phyloP scores from a whole-genome alignment of 306 rosid species.

The Astragalus glycyphyllos region DNA sequence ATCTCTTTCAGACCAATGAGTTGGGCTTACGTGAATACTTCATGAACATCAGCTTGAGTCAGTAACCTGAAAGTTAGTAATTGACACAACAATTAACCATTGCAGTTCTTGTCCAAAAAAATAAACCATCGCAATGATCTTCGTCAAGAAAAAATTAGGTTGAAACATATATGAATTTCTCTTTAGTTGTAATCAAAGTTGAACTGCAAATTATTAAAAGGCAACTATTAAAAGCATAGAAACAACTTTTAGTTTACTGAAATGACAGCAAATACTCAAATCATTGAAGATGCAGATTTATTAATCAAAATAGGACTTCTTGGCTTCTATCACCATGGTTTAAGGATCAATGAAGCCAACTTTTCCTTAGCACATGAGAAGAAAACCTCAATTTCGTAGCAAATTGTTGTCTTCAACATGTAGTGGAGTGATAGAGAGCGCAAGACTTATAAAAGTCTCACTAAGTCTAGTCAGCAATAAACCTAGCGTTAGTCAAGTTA shows the following conservation, averaged over 20 bases:
- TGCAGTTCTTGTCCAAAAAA: not conserved
- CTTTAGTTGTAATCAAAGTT: not conserved
- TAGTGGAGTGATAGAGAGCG: too few species aligned
- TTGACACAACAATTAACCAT: conserved; percentile 38
- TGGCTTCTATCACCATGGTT: conserved; percentile 17
- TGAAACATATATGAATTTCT: not conserved
- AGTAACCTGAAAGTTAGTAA: conserved; percentile 50
- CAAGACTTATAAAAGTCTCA: too few species aligned
- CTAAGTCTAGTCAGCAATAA: too few species aligned
- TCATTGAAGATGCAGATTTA: conserved; percentile 6
- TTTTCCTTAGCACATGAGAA: too few species aligned
- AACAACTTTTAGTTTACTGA: not conserved
- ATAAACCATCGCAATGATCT: too few species aligned
- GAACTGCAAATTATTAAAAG: too few species aligned
- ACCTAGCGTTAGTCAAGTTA: too few species aligned
- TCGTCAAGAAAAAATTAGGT: too few species aligned
- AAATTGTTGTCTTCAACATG: too few species aligned
- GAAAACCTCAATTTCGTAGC: too few species aligned
- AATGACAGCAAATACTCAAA: not conserved
- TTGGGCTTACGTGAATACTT: too few species aligned
- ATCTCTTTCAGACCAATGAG: too few species aligned
- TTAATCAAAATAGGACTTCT: not conserved
- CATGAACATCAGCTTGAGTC: conserved; percentile 38
- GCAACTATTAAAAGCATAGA: not conserved
- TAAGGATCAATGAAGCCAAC: conserved; percentile 10